phyloP scores from a whole-genome alignment of 495 filamentous ascomycete genomes.

The Aspergillus nanangensis region DNA sequence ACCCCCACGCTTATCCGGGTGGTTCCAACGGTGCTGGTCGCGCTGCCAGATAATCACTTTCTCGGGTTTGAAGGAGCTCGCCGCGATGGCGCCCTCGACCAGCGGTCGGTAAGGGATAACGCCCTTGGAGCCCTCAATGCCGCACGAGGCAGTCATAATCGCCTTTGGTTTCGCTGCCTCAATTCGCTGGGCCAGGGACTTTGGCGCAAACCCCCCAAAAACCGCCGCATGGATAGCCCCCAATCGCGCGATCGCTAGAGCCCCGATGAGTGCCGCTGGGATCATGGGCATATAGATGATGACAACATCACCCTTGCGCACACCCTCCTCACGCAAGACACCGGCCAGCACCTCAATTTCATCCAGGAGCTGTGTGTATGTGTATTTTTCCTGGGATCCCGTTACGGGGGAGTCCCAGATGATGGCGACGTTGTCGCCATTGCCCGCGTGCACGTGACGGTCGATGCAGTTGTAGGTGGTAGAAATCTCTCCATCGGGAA shows the following conservation, averaged over 20 bases:
- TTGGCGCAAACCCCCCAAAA: conserved; percentile 84
- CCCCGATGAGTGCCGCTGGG: conserved; percentile 77
- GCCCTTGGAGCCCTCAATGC: conserved; percentile 82
- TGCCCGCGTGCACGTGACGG: conserved; percentile 72
- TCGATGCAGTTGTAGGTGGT: conserved; percentile 90
- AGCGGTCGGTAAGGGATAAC: conserved; percentile 67
- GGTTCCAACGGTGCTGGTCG: conserved; percentile 70
- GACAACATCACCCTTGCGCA: conserved; percentile 84
- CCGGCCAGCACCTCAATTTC: conserved; percentile 83
- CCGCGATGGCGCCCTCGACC: conserved; percentile 59
- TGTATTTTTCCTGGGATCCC: conserved; percentile 63
- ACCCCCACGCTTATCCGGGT: conserved; percentile 54
- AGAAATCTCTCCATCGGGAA: conserved; percentile 82
- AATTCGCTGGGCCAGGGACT: conserved; percentile 82
- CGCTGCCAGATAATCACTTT: conserved; percentile 75
- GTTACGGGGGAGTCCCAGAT: conserved; percentile 88
- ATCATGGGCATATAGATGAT: conserved; percentile 98
- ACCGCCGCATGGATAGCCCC: conserved; percentile 90
- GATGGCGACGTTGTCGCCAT: conserved; percentile 69
- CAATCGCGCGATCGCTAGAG: conserved; percentile 73
- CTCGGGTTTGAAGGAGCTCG: conserved; percentile 58
- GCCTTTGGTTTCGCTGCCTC: conserved; percentile 71
- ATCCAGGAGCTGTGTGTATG: conserved; percentile 69
- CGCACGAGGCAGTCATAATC: conserved; percentile 86
- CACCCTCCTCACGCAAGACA: conserved; percentile 77